Evolutionary conservation across 1,139 yeast genomes (phyloP).

Genomic region (Yamadazyma dendronema): DNA sequence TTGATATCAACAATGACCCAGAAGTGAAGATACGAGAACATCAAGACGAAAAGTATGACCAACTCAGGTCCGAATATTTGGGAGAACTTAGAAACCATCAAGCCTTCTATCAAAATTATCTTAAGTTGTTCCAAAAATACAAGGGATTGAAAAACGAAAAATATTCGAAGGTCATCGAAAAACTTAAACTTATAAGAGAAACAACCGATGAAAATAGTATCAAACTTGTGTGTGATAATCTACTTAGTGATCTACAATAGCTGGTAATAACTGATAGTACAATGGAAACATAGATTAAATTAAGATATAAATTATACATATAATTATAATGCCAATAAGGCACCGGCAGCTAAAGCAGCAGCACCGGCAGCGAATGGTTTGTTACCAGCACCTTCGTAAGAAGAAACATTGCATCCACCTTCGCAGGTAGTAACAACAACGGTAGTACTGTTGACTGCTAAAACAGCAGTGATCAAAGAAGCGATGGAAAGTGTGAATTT

Average conservation of each 20-base stretch:
- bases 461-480: constrained; percentile 39
- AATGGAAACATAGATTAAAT: neutral
- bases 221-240: constrained; percentile 22
- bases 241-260: constrained; percentile 20
- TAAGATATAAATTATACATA: neutral
- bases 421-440: constrained; percentile 41
- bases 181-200: constrained; percentile 22
- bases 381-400: constrained; percentile 32
- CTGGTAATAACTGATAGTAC: neutral
- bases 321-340: constrained; percentile 45
- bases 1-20: constrained; percentile 18
- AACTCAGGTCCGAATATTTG: constrained; percentile 32
- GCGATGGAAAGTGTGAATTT: constrained; percentile 19
- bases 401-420: constrained; percentile 22
- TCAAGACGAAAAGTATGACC: constrained; percentile 21
- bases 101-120: constrained; percentile 35
- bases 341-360: constrained; percentile 48
- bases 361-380: constrained; percentile 35
- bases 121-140: constrained; percentile 41
- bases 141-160: constrained; percentile 28
- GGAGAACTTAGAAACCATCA: constrained; percentile 30
- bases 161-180: constrained; percentile 12
- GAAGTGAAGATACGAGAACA: constrained; percentile 4
- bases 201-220: constrained; percentile 23
- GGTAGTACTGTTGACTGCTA: constrained; percentile 16